These are phyloP conservation scores for Chaetoscypha palmicola DNA, from an alignment of 2,329 filamentous ascomycete species.

Conservation along the genomic window DNA sequence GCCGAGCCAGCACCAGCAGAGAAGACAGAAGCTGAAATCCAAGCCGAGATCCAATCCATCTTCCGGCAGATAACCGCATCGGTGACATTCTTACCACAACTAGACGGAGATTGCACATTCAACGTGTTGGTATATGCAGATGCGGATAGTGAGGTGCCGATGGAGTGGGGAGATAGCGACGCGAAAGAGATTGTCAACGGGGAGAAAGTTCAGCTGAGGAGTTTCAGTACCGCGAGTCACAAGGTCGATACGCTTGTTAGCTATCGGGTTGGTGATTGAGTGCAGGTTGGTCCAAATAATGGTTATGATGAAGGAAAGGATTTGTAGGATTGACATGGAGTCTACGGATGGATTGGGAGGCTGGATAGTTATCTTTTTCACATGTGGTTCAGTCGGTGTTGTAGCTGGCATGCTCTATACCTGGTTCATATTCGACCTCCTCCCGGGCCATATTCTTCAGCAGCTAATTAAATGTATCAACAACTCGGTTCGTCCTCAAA, in stretches of 20 bases:
- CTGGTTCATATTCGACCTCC: too few species aligned
- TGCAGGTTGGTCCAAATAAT: neutral
- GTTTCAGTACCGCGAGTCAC: slow-evolving; percentile 93
- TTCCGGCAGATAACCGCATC: slow-evolving; percentile 98
- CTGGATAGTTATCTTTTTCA: too few species aligned
- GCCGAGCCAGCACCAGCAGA: slow-evolving; percentile 38
- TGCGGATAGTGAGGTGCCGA: slow-evolving; percentile 89
- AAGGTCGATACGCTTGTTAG: slow-evolving; percentile 92
- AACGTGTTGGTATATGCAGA: slow-evolving; percentile 98
- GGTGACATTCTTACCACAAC: slow-evolving; percentile 91
- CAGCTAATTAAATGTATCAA: too few species aligned
- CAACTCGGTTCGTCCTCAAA: too few species aligned
- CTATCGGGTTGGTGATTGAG: slow-evolving; percentile 58
- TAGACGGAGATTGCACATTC: slow-evolving; percentile 93
- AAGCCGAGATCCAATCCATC: slow-evolving; percentile 90
- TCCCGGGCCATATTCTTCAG: too few species aligned
- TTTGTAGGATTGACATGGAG: neutral
- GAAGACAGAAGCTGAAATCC: slow-evolving; percentile 90
- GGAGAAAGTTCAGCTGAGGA: slow-evolving; percentile 90
- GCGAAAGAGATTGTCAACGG: slow-evolving; percentile 91
- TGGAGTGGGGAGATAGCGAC: slow-evolving; percentile 98
- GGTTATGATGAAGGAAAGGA: neutral
- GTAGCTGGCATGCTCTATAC: too few species aligned
- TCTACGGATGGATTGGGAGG: too few species aligned
- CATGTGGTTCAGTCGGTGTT: too few species aligned